Evolutionary conservation across 2,329 filamentous ascomycete species (phyloP).

Genomic region (Tolypocladium album): DNA sequence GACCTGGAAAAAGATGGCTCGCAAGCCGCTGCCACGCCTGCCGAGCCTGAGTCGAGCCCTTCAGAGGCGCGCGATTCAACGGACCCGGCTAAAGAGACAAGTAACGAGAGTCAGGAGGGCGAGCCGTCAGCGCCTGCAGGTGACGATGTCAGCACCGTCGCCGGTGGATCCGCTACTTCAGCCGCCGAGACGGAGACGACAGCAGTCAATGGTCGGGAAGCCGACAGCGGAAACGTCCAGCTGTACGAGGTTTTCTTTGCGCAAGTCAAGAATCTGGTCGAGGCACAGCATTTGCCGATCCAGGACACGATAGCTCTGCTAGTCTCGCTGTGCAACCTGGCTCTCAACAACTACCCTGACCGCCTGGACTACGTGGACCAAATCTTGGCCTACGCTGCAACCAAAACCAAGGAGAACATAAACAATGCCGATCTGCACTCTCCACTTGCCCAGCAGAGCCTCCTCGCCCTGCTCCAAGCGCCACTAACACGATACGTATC

Average conservation of each 20-base stretch:
- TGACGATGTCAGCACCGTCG: conserved; percentile 18
- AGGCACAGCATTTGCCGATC: conserved; percentile 80
- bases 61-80: conserved; percentile 15
- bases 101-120: conserved; percentile 13
- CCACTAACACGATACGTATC: conserved; percentile 85
- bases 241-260: conserved; percentile 97
- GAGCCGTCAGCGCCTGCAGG: conserved; percentile 12
- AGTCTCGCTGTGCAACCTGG: conserved; percentile 87
- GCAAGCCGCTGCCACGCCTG: conserved; percentile 5
- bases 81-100: conserved; percentile 19
- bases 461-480: conserved; percentile 81
- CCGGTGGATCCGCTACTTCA: conserved; percentile 24
- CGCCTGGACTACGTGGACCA: conserved; percentile 92
- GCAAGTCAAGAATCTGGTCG: conserved; percentile 88
- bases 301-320: conserved; percentile 90
- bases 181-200: conserved; percentile 36
- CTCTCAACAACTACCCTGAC: conserved; percentile 91
- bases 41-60: conserved; percentile 21
- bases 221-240: conserved; percentile 57
- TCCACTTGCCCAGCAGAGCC: conserved; percentile 72
- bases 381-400: conserved; percentile 76
- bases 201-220: conserved; percentile 34
- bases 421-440: conserved; percentile 96
- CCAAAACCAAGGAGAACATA: conserved; percentile 77
- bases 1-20: conserved; percentile 50